phyloP scores from a whole-genome alignment of 805 yeast species.

The Monosporozyma solicola region DNA sequence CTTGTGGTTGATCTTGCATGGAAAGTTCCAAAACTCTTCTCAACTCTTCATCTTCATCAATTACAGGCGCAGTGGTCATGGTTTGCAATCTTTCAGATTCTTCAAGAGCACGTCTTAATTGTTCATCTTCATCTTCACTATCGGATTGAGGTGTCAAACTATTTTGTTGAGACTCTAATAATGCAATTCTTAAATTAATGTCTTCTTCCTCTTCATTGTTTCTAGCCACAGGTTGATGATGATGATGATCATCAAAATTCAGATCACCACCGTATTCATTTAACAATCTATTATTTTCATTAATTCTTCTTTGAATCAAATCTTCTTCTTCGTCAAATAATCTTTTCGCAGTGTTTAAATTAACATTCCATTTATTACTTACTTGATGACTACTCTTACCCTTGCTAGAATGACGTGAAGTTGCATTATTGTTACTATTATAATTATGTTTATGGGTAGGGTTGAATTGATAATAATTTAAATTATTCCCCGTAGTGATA shows the following conservation, averaged over 20 bases:
- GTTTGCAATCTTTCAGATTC: constrained; percentile 9
- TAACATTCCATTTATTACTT: constrained; percentile 26
- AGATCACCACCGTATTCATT: constrained; percentile 25
- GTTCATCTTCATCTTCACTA: not conserved
- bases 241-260: not conserved
- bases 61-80: not conserved
- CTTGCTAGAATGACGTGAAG: constrained; percentile 7
- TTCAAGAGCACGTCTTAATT: constrained; percentile 1
- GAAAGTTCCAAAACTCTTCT: constrained; percentile 16
- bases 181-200: constrained; percentile 26
- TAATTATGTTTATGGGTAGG: not conserved
- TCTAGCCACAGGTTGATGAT: not conserved
- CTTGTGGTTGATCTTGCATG: constrained; percentile 3
- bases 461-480: constrained; percentile 21
- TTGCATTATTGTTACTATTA: not conserved
- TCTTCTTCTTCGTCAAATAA: constrained; percentile 25
- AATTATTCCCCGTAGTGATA: constrained; percentile 22
- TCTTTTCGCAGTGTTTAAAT: constrained; percentile 19
- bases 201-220: constrained; percentile 22
- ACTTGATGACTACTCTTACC: constrained; percentile 3
- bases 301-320: constrained; percentile 8
- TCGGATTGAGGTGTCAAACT: not conserved
- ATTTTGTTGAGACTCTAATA: constrained; percentile 24
- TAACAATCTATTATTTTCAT: constrained; percentile 14
- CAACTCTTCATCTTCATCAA: constrained; percentile 18